Percentiles rank a stretch among this genome's conserved stretches.
phyloP scores from a whole-genome alignment of 2,329 filamentous ascomycete genomes.

The Colletotrichum gigasporum region DNA sequence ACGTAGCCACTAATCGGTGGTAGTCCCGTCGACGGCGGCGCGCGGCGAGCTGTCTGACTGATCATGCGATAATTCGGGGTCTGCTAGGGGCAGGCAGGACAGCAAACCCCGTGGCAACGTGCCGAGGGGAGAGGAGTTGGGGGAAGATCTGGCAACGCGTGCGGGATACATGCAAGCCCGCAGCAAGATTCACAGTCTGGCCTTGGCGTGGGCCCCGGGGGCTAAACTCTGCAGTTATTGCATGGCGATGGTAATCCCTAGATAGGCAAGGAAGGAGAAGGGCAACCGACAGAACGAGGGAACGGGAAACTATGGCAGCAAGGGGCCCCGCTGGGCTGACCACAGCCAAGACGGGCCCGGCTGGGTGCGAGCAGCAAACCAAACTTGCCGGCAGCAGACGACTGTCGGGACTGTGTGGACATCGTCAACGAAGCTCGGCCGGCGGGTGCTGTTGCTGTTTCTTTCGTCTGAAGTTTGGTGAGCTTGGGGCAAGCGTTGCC shows the following conservation, averaged over 20 bases:
- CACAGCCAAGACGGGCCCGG: no score
- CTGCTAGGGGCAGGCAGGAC: background rate
- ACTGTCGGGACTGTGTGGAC: background rate
- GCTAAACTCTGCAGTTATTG: background rate
- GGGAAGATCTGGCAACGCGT: background rate
- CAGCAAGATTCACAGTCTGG: background rate
- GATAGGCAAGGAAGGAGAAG: background rate
- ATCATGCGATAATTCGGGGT: background rate
- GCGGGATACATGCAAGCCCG: background rate
- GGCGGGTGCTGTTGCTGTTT: no score
- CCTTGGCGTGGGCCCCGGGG: no score
- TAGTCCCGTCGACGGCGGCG: background rate
- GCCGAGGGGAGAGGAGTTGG: constrained; percentile 7
- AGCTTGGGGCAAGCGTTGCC: constrained; percentile 2
- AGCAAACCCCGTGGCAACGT: background rate
- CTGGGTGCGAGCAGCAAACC: background rate
- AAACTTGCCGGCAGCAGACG: background rate
- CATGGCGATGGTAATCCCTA: background rate
- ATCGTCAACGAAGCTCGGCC: no score
- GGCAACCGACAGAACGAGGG: background rate
- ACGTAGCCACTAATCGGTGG: background rate
- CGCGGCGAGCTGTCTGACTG: background rate
- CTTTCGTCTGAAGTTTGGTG: constrained; percentile 1
- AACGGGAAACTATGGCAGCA: background rate
- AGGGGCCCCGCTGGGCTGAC: no score